A percentile compares a stretch with the other conserved stretches of the same genome.
Conservation (phyloP, 495 filamentous ascomycete genomes). For the Neurospora tetrasperma region DNA sequence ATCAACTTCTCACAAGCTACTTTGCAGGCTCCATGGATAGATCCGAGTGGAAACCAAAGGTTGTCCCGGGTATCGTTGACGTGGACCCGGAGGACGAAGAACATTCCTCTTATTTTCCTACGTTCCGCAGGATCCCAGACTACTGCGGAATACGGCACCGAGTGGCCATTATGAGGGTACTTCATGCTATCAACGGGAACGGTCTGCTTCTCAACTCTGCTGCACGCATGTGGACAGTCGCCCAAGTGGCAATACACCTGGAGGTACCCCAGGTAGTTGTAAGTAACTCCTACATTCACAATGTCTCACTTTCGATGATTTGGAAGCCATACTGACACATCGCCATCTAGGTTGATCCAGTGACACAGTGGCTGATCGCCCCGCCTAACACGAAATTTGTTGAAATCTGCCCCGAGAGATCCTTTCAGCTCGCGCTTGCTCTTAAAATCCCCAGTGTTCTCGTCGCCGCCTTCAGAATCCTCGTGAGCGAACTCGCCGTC, state of each 20-base stretch:
- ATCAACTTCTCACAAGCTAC: background rate
- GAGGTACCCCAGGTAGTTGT: slow-evolving; percentile 37
- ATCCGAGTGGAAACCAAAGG: slow-evolving; percentile 7
- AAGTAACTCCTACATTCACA: slow-evolving; percentile 3
- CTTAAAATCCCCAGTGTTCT: slow-evolving; percentile 27
- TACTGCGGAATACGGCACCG: slow-evolving; percentile 53
- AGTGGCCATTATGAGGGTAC: slow-evolving; percentile 47
- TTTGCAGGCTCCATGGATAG: slow-evolving; percentile 10
- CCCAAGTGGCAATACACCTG: slow-evolving; percentile 47
- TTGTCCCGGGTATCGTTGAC: slow-evolving; percentile 13
- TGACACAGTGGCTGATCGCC: slow-evolving; percentile 33
- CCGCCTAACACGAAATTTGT: slow-evolving; percentile 34
- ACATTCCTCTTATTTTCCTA: slow-evolving; percentile 3
- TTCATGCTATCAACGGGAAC: slow-evolving; percentile 41
- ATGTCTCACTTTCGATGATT: background rate
- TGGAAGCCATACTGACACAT: background rate
- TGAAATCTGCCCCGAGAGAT: slow-evolving; percentile 35
- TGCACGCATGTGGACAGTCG: slow-evolving; percentile 53
- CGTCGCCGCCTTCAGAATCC: slow-evolving; percentile 29
- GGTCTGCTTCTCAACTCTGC: slow-evolving; percentile 50
- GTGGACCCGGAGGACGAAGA: background rate
- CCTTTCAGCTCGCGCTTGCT: slow-evolving; percentile 31
- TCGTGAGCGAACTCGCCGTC: slow-evolving; percentile 43
- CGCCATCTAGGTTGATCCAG: slow-evolving; percentile 13
- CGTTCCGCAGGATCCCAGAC: slow-evolving; percentile 33